Conservation (phyloP, 345 rosid genomes). For the Salix suchowensis region DNA sequence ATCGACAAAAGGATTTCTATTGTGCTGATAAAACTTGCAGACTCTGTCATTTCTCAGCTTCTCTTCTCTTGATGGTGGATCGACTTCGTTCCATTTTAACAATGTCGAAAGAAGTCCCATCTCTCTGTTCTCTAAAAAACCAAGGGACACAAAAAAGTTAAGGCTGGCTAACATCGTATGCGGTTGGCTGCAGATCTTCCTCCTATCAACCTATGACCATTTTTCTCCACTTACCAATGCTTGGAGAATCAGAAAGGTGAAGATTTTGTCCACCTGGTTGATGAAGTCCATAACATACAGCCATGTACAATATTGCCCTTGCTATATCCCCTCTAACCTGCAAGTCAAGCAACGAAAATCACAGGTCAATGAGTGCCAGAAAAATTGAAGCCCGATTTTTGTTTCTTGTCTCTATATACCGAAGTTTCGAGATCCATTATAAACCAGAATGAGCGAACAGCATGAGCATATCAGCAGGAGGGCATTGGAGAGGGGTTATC, state of each 20-base stretch:
- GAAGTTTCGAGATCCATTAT: not conserved
- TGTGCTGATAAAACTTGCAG: slow-evolving; percentile 20
- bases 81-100: slow-evolving; percentile 16
- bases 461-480: not conserved
- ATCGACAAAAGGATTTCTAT: slow-evolving; percentile 17
- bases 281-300: slow-evolving; percentile 16
- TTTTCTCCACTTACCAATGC: slow-evolving; percentile 10
- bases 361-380: not conserved
- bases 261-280: slow-evolving; percentile 17
- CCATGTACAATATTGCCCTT: slow-evolving; percentile 22
- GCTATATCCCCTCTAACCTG: slow-evolving; percentile 26
- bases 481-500: too few relatives aligned
- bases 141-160: not conserved
- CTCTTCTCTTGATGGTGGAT: slow-evolving; percentile 20
- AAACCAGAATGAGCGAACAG: not conserved
- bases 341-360: not conserved
- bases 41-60: slow-evolving; percentile 20
- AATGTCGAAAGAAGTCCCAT: slow-evolving; percentile 23
- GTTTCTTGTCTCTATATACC: not conserved
- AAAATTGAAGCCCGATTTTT: not conserved
- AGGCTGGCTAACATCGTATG: not conserved
- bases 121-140: slow-evolving; percentile 5
- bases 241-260: slow-evolving; percentile 20
- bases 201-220: not conserved
- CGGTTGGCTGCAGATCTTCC: not conserved